Base-by-base conservation (phyloP, 495 filamentous ascomycete species). In the Aspergillus affinis region DNA sequence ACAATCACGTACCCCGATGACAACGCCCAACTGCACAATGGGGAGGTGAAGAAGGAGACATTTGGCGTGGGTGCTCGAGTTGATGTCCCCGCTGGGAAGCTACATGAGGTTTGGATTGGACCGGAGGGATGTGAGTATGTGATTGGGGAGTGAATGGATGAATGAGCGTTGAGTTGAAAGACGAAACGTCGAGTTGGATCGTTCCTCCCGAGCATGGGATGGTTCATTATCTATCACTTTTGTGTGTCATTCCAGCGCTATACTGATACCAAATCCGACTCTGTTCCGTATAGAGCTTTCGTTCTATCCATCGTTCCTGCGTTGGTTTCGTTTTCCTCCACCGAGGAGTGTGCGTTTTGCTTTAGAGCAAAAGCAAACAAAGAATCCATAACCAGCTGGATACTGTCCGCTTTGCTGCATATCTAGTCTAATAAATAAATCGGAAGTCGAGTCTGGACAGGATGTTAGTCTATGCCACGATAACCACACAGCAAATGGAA, bases 101-200 rank as follows among this genome's bases (percentile, higher is more conserved):
- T 84, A 10, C 91, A 94, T 74, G 91, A 94, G 78, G 90, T 94
- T 19, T 94, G 90, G 91, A 86, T 93, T 63, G 90, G 91, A 0
- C 45, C 69, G 1, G 78, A 86, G 55, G 91, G 91, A 0, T 95
- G 91, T 74, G 91, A 89, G 45, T 92, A 91, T 78, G 88, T 93
- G 20, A 91, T 94, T 72, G 91, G 91, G 19, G 90, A 92, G 69
- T 91, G 69, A 10, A 32, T 29, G 6, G 0, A 21, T 41, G 10
- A 10, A 21, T 41, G 10, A 10, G 9, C 15, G 13, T 41, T 17
- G 36, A 41, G 13, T 15, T 41, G 36, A 15, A 41, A 15, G 12
- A 41, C 4, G 9, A 10, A 41, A 41, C 9, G 1, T 41, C 36
- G 30, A 15, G 36, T 4, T 17, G 13, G 13, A 15, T 41, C 36